These are phyloP conservation scores for Falciphora oryzae DNA, from an alignment of 2,329 filamentous ascomycete species.

Conservation along the genomic window DNA sequence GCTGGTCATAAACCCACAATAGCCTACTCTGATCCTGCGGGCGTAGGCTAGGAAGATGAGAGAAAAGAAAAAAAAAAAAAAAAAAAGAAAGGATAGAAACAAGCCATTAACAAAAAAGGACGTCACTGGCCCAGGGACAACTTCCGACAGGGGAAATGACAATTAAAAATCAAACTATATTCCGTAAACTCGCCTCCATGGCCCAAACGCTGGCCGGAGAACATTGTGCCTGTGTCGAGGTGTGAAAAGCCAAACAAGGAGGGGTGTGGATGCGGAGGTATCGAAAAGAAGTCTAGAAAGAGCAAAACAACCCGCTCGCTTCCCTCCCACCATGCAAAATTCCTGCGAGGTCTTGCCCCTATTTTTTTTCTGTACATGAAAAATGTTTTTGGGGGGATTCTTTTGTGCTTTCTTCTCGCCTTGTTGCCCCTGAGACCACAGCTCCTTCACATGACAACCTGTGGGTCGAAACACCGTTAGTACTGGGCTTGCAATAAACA, in stretches of 20 bases:
- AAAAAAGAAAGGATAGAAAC: not conserved
- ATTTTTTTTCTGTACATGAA: constrained; percentile 4
- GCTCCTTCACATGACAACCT: constrained; percentile 9
- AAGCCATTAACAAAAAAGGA: not conserved
- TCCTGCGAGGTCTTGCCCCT: not conserved
- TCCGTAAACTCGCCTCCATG: not conserved
- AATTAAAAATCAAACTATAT: constrained; percentile 1
- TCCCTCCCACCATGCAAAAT: not conserved
- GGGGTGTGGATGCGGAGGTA: not conserved
- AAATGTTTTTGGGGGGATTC: not conserved
- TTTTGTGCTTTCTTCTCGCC: not conserved
- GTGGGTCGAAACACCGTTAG: not conserved
- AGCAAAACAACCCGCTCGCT: constrained; percentile 4
- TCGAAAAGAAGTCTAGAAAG: constrained; percentile 1
- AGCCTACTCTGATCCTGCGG: too few species aligned
- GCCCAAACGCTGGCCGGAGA: not conserved
- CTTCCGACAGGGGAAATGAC: too few species aligned
- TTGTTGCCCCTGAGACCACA: not conserved
- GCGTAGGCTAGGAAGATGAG: not conserved
- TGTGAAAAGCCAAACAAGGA: not conserved
- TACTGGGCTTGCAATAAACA: not conserved
- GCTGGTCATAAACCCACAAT: too few species aligned
- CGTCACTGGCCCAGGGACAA: not conserved
- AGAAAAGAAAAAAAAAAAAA: not conserved
- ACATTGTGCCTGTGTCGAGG: not conserved